A percentile compares a stretch with the other conserved stretches of the same genome.
These are phyloP conservation scores for Pseudozyma sp. DNA, from an alignment of 1,284 basidiomycete species.

Conservation along the genomic window DNA sequence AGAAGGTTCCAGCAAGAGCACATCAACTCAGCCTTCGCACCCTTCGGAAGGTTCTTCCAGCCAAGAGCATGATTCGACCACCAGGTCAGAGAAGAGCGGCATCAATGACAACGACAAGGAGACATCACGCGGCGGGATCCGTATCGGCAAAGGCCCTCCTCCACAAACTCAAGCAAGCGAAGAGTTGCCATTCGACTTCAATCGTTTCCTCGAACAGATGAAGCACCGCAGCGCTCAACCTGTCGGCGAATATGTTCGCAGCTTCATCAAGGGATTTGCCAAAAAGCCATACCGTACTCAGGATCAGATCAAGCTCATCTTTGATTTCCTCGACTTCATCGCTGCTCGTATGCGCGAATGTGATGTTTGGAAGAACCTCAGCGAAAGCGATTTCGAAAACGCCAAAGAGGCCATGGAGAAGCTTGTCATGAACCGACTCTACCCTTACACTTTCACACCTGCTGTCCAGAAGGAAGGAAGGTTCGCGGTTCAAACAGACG, in stretches of 20 bases:
- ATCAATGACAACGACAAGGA: conserved; percentile 2
- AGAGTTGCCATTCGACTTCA: conserved; percentile 67
- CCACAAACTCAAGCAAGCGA: conserved; percentile 51
- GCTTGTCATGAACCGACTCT: conserved; percentile 96
- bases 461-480: conserved; percentile 64
- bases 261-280: conserved; percentile 68
- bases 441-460: conserved; percentile 71
- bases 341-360: conserved; percentile 62
- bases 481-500: conserved; percentile 78
- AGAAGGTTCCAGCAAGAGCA: conserved; percentile 1
- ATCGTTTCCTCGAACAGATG: conserved; percentile 69
- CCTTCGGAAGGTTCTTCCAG: background rate
- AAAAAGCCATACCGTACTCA: conserved; percentile 66
- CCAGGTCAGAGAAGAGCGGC: background rate
- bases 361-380: conserved; percentile 64
- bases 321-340: conserved; percentile 69
- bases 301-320: conserved; percentile 68
- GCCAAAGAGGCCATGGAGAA: conserved; percentile 99
- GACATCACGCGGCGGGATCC: conserved; percentile 29
- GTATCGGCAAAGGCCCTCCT: conserved; percentile 60
- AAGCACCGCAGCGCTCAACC: conserved; percentile 64
- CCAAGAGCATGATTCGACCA: background rate
- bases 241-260: conserved; percentile 66
- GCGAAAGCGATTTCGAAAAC: conserved; percentile 90
- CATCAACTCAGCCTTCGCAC: background rate